A percentile compares a stretch with the other conserved stretches of the same genome.
Conservation (phyloP, 495 filamentous ascomycete genomes). For the Penicillium ochrochloron region DNA sequence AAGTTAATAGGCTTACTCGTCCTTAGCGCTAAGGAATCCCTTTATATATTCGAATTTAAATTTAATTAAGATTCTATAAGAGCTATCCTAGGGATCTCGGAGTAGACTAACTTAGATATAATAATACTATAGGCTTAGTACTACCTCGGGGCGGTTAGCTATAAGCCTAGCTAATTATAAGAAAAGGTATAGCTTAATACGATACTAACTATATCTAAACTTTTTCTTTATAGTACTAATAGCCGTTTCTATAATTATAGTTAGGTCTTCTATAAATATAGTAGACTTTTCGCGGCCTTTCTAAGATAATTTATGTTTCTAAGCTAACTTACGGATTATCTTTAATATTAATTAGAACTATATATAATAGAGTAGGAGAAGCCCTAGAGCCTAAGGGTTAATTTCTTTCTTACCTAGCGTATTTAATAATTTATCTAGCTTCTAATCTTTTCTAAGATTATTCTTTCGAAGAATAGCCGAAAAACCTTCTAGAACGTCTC, state of each 20-base stretch:
- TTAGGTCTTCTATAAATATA: slow-evolving; percentile 34
- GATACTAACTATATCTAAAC: slow-evolving; percentile 33
- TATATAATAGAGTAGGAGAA: slow-evolving; percentile 17
- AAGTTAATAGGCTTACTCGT: too few relatives aligned
- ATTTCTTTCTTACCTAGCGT: slow-evolving; percentile 27
- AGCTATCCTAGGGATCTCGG: slow-evolving; percentile 35
- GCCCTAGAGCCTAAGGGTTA: slow-evolving; percentile 16
- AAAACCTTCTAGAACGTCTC: slow-evolving; percentile 38
- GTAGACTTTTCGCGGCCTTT: slow-evolving; percentile 32
- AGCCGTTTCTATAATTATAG: slow-evolving; percentile 31
- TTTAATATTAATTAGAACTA: slow-evolving; percentile 22
- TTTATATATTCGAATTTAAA: slow-evolving; percentile 45
- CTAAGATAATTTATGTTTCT: slow-evolving; percentile 29
- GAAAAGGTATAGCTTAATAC: slow-evolving; percentile 33
- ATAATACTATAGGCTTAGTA: slow-evolving; percentile 35
- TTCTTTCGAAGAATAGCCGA: slow-evolving; percentile 34
- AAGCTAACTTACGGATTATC: slow-evolving; percentile 26
- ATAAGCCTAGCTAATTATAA: slow-evolving; percentile 34
- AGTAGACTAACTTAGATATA: slow-evolving; percentile 38
- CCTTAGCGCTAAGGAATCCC: slow-evolving; percentile 35
- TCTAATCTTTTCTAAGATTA: slow-evolving; percentile 30
- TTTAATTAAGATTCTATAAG: slow-evolving; percentile 37
- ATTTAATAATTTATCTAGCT: slow-evolving; percentile 33
- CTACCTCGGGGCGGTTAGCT: slow-evolving; percentile 31
- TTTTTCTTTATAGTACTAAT: slow-evolving; percentile 35